Evolutionary conservation across 73 alveolate genomes (phyloP), one percentile per base, ranked within the genome.

Genomic region (Diophrys sp.): DNA sequence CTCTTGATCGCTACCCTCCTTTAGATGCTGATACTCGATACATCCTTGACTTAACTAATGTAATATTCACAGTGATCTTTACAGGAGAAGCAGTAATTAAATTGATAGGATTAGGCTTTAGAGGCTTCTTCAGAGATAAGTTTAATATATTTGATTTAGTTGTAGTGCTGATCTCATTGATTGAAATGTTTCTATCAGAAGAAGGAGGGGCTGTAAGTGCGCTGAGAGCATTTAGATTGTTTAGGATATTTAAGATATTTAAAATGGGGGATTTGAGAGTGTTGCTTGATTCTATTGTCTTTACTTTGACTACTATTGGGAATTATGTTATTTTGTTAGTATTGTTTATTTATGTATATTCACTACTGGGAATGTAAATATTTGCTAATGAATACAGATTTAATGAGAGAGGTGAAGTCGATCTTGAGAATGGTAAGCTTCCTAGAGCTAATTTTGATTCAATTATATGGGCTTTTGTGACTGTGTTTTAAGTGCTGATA

Each of bases 221-320:
- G 44, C 85, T 90, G 0, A 80, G 96, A 76, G 87, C 94, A 14
- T 85, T 90, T 69, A 73, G 96, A 31, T 73, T 77, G 23, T 68
- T 68, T 69, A 77, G 85, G 26, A 77, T 77, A 5, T 68, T 77
- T 56, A 70, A 71, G 56, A 18, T 79, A 1, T 77, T 77, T 78
- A 77, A 75, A 77, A 44, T 71, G 2, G 85, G 85, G 23, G 74
- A 77, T 29, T 71, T 77, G 28, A 70, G 81, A 31, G 77, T 70
- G 56, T 71, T 79, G 25, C 82, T 79, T 8, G 88, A 79, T 69
- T 70, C 88, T 0, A 77, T 77, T 44, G 73, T 75, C 30, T 77
- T 54, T 73, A 77, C 85, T 1, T 24, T 77, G 57, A 25, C 78
- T 8, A 77, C 85, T 1, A 67, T 77, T 2, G 85, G 85, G 25